A percentile compares a stretch with the other conserved stretches of the same genome.
Conservation (phyloP, 2,329 filamentous ascomycete species). For the Stachybotrys chlorohalonatus region DNA sequence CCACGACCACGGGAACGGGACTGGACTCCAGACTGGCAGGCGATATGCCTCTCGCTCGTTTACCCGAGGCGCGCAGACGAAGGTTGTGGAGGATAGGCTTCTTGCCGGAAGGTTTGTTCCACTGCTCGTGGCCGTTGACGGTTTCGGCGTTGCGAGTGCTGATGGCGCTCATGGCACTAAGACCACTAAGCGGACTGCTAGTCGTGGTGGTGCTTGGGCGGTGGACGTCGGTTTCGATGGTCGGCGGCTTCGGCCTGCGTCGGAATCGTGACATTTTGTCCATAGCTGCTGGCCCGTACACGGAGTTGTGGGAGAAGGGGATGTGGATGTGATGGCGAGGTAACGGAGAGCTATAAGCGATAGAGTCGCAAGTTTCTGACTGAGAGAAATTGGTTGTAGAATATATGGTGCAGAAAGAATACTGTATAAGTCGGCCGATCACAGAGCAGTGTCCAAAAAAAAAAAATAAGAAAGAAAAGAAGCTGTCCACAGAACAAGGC, state of each 20-base stretch:
- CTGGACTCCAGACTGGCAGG: conserved; percentile 19
- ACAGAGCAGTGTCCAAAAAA: too few relatives aligned
- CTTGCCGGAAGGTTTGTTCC: conserved; percentile 15
- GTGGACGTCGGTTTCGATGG: conserved; percentile 30
- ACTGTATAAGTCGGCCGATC: too few relatives aligned
- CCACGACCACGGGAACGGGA: conserved; percentile 23
- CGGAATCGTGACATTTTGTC: conserved; percentile 33
- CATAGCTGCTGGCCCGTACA: conserved; percentile 17
- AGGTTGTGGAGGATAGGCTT: conserved; percentile 34
- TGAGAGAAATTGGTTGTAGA: neutral
- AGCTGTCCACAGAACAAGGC: neutral
- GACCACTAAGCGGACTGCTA: conserved; percentile 16
- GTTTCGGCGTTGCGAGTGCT: conserved; percentile 9
- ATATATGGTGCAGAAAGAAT: too few relatives aligned
- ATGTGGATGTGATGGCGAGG: neutral
- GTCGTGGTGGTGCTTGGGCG: conserved; percentile 15
- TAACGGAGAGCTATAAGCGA: neutral
- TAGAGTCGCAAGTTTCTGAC: neutral
- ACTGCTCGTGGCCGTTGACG: conserved; percentile 7
- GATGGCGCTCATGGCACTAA: conserved; percentile 13
- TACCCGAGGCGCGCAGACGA: conserved; percentile 31
- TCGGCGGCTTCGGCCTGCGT: conserved; percentile 33
- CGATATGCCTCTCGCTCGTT: conserved; percentile 36
- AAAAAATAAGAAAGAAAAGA: too few relatives aligned
- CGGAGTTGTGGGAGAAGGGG: neutral